Percentiles rank a stretch among this genome's conserved stretches.
phyloP scores from a whole-genome alignment of 257 asterid genomes.

The Catharanthus roseus region DNA sequence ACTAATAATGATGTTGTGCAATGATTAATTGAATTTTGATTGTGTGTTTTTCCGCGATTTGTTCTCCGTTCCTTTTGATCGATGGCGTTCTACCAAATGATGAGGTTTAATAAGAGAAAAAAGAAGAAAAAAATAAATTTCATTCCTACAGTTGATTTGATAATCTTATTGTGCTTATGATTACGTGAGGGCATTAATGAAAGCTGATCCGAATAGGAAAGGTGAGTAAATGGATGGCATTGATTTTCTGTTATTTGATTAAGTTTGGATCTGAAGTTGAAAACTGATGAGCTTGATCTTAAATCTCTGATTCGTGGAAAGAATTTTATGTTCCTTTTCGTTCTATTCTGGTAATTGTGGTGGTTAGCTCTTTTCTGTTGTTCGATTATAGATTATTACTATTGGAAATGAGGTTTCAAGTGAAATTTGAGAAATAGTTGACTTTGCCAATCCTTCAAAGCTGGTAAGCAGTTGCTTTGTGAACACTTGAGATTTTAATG shows the following conservation, averaged over 20 bases:
- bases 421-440: background rate
- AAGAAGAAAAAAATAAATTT: background rate
- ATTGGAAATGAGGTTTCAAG: background rate
- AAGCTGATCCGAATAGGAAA: background rate
- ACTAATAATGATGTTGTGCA: background rate
- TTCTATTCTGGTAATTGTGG: background rate
- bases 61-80: background rate
- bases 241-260: conserved; percentile 1
- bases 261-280: conserved; percentile 3
- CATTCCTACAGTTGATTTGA: background rate
- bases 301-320: background rate
- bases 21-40: background rate
- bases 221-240: background rate
- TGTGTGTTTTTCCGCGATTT: background rate
- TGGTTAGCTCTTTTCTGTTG: background rate
- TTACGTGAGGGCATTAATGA: background rate
- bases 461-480: background rate
- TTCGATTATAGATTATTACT: background rate
- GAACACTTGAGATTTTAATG: background rate
- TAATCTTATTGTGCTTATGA: background rate
- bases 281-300: background rate
- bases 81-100: background rate
- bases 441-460: background rate
- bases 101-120: background rate
- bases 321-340: background rate